Base-by-base conservation (phyloP, 345 rosid genomes). In the Alliaria petiolata region DNA sequence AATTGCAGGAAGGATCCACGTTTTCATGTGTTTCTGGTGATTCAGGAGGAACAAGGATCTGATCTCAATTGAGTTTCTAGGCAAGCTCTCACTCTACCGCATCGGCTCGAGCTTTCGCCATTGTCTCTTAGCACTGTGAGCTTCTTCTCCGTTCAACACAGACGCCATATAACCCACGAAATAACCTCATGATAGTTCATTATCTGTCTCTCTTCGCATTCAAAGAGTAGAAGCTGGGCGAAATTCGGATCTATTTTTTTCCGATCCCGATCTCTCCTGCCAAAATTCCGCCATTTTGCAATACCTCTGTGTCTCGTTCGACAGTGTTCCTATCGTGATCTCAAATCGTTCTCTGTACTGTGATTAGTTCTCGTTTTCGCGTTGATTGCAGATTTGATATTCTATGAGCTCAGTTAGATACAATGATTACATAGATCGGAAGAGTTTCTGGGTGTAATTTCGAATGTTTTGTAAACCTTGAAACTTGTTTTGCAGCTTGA, bases 181-280 rank as follows among this genome's bases (percentile, higher is more conserved):
- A 30, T 0, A 33, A 11, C 36, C 22, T 28, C 8, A 4, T 10
- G 6, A 62, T 62, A 15, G 40, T 13, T 49, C 62, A 56, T 56
- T 5, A 35, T 56, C 44, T 9, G 7, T 47, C 9, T 35, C 47
- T 57, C 4, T 15, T 65, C 49, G 3, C 13, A 26, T 19, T 68
- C 55, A 33, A 56, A 52, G 8, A 20, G 69, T 71, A 51, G 12
- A 71, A 62, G 33, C 8, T 49, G 17, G 6, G 22, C 6, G 39
- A 8, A 33, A 9, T 45, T 44, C 35, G 63, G 64, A 63, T 65
- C 67, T 65, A 53, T 8, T 15, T 42, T 34, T 34, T 31, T 42
- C 78, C 62, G 78, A 74, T 74, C 69, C 35, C 73, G 68, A 74
- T 67, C 78, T 59, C 68, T 46, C 43, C 61, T 49, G 33, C 66